Conservation (phyloP, 768 basidiomycete species). For the Chlorophyllum brunneum region DNA sequence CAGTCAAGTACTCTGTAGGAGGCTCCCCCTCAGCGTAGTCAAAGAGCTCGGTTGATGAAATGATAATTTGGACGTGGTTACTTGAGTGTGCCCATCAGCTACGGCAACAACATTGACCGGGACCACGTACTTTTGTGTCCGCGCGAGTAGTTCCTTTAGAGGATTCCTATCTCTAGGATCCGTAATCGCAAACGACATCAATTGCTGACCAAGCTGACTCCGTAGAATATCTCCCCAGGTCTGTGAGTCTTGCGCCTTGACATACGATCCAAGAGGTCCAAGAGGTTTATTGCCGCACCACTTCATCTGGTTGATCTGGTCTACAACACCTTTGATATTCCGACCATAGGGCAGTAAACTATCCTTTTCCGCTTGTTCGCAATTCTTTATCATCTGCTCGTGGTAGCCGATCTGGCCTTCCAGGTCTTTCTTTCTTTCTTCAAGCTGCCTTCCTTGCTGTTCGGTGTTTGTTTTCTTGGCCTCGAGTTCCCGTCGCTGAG, state of each 20-base stretch:
- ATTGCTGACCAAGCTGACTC: slow-evolving; percentile 47
- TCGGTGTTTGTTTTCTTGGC: slow-evolving; percentile 26
- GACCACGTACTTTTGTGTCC: slow-evolving; percentile 57
- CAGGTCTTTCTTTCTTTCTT: slow-evolving; percentile 27
- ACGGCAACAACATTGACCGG: not conserved
- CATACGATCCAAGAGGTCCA: slow-evolving; percentile 77
- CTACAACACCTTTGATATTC: slow-evolving; percentile 55
- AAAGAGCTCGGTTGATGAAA: slow-evolving; percentile 72
- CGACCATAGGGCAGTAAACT: slow-evolving; percentile 58
- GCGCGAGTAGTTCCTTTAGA: slow-evolving; percentile 54
- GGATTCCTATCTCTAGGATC: slow-evolving; percentile 56
- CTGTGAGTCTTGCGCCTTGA: slow-evolving; percentile 65
- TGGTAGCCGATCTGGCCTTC: slow-evolving; percentile 40
- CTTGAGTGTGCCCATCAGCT: slow-evolving; percentile 28
- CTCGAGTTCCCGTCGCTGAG: slow-evolving; percentile 29
- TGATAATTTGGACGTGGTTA: slow-evolving; percentile 47
- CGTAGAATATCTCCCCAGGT: slow-evolving; percentile 68
- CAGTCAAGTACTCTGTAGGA: slow-evolving; percentile 55
- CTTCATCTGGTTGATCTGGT: slow-evolving; percentile 40
- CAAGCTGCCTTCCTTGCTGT: slow-evolving; percentile 32
- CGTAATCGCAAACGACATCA: slow-evolving; percentile 75
- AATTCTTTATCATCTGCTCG: slow-evolving; percentile 46
- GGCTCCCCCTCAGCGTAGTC: slow-evolving; percentile 79
- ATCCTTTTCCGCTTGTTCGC: slow-evolving; percentile 51
- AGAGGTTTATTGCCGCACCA: slow-evolving; percentile 70